A percentile compares a stretch with the other conserved stretches of the same genome.
Evolutionary conservation across 2,329 filamentous ascomycete genomes (phyloP).

Genomic region (Arthroderma uncinatum): DNA sequence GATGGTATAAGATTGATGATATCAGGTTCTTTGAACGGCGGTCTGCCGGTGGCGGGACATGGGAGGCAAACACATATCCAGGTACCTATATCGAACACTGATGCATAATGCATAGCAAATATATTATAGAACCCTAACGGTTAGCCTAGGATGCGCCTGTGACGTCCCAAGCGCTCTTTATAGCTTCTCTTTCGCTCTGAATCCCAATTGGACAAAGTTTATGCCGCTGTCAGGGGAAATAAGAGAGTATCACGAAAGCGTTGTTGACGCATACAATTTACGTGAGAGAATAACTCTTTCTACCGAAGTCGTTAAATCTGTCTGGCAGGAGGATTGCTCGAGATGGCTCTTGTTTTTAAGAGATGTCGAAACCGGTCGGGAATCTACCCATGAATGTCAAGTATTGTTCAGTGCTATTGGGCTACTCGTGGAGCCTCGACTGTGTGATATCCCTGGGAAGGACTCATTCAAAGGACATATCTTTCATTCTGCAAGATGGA

Average conservation of each 20-base stretch:
- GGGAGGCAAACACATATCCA: slow-evolving; percentile 52
- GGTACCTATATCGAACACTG: slow-evolving; percentile 18
- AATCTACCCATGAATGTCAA: slow-evolving; percentile 35
- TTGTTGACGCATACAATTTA: slow-evolving; percentile 39
- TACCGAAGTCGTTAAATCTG: slow-evolving; percentile 39
- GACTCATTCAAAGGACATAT: slow-evolving; percentile 17
- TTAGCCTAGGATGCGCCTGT: slow-evolving; percentile 39
- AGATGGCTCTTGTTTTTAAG: slow-evolving; percentile 34
- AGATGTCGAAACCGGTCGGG: slow-evolving; percentile 17
- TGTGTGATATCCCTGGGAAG: slow-evolving; percentile 26
- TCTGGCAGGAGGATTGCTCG: slow-evolving; percentile 41
- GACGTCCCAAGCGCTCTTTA: slow-evolving; percentile 45
- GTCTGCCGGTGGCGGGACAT: slow-evolving; percentile 48
- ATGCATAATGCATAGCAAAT: neutral
- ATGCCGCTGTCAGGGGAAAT: slow-evolving; percentile 41
- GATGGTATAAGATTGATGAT: slow-evolving; percentile 47
- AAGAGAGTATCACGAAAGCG: slow-evolving; percentile 39
- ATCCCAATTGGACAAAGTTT: slow-evolving; percentile 40
- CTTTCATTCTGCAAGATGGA: slow-evolving; percentile 23
- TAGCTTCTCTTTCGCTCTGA: slow-evolving; percentile 45
- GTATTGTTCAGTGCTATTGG: slow-evolving; percentile 44
- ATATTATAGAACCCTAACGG: neutral
- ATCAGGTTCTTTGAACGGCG: slow-evolving; percentile 50
- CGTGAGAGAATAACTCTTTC: slow-evolving; percentile 45
- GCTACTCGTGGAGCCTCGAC: slow-evolving; percentile 42